Evolutionary conservation across 257 asterid genomes (phyloP).

Genomic region (Handroanthus guayacan): DNA sequence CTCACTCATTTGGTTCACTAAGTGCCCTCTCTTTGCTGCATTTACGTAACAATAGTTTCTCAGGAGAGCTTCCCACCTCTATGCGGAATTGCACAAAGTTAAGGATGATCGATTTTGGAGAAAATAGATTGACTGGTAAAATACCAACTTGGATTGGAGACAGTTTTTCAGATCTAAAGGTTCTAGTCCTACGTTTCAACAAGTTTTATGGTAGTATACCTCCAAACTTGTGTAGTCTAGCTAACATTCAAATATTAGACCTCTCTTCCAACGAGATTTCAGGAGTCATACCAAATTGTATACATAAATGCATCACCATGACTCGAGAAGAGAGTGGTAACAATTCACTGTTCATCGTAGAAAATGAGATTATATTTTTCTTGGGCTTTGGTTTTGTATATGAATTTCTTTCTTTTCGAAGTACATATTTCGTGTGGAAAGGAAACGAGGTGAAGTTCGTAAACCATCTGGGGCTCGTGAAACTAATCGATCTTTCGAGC

Average conservation of each 20-base stretch:
- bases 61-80: slow-evolving; percentile 34
- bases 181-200: not conserved
- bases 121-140: slow-evolving; percentile 16
- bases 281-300: slow-evolving; percentile 26
- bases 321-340: not conserved
- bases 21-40: not conserved
- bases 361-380: too few species aligned
- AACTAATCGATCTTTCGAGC: slow-evolving; percentile 20
- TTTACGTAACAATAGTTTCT: slow-evolving; percentile 30
- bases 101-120: not conserved
- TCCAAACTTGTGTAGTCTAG: not conserved
- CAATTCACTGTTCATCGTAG: too few species aligned
- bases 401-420: too few species aligned
- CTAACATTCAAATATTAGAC: not conserved
- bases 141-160: slow-evolving; percentile 33
- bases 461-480: not conserved
- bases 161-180: not conserved
- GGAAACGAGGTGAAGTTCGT: not conserved
- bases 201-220: slow-evolving; percentile 22
- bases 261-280: slow-evolving; percentile 25
- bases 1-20: not conserved
- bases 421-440: not conserved
- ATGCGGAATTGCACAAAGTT: slow-evolving; percentile 23
- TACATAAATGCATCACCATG: slow-evolving; percentile 26
- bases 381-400: too few species aligned